Conservation (phyloP, 306 rosid species). For the Quercus robur region DNA sequence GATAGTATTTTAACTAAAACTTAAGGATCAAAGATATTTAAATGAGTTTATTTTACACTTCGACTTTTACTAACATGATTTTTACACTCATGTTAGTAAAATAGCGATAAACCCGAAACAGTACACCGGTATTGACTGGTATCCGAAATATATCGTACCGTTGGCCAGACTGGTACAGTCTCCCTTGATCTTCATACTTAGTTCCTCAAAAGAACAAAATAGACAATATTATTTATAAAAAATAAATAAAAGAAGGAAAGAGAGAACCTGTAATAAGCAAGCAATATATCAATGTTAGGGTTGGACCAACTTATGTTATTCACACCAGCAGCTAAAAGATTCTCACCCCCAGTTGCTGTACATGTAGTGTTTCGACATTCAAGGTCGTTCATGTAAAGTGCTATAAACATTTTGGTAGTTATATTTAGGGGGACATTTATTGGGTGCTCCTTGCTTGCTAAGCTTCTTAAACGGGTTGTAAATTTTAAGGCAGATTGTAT, state of each 20-base stretch:
- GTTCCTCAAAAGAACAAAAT: neutral
- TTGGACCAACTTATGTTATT: constrained; percentile 45
- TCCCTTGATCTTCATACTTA: too few relatives aligned
- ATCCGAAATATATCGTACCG: too few relatives aligned
- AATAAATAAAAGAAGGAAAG: neutral
- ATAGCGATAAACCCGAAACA: too few relatives aligned
- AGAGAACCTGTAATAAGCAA: constrained; percentile 44
- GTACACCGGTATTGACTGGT: too few relatives aligned
- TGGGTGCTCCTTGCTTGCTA: constrained; percentile 24
- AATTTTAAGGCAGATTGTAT: constrained; percentile 21
- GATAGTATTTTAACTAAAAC: too few relatives aligned
- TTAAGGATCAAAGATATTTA: too few relatives aligned
- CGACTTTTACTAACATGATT: too few relatives aligned
- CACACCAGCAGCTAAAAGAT: constrained; percentile 29
- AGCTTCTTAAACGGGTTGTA: constrained; percentile 23
- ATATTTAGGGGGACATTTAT: constrained; percentile 31
- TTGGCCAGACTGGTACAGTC: too few relatives aligned
- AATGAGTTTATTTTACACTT: too few relatives aligned
- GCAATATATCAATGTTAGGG: constrained; percentile 30
- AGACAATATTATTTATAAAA: neutral
- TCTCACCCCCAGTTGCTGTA: constrained; percentile 25
- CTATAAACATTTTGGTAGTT: constrained; percentile 16
- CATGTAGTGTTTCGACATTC: constrained; percentile 29
- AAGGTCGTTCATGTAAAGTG: constrained; percentile 30
- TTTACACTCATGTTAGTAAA: too few relatives aligned